Evolutionary conservation across 768 basidiomycete genomes (phyloP).

Genomic region (Coprinellus micaceus): DNA sequence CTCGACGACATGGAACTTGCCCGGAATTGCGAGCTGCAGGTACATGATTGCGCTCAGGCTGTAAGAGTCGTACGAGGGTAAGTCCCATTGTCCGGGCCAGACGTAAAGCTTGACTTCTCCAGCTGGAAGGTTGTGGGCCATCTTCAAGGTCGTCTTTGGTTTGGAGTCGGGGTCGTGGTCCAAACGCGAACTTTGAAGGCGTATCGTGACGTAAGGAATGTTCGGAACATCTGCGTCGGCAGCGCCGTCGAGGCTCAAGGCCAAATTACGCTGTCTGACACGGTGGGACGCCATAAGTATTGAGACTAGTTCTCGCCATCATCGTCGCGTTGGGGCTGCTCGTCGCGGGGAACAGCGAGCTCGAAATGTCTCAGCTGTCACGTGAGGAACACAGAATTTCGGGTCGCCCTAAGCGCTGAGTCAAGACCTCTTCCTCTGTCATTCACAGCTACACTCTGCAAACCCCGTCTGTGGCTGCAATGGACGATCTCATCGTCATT

Average conservation of each 20-base stretch:
- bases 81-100: conserved; percentile 65
- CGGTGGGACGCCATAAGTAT: too few species aligned
- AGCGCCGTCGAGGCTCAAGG: neutral
- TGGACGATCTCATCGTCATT: conserved; percentile 61
- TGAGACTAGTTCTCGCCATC: too few species aligned
- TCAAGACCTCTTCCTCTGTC: neutral
- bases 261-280: neutral
- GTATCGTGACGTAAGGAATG: neutral
- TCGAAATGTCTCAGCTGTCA: neutral
- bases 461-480: conserved; percentile 15
- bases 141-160: neutral
- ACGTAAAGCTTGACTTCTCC: conserved; percentile 46
- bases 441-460: neutral
- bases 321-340: neutral
- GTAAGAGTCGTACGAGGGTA: conserved; percentile 64
- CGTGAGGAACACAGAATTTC: neutral
- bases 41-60: conserved; percentile 65
- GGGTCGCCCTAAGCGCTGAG: neutral
- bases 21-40: conserved; percentile 66
- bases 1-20: conserved; percentile 58
- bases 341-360: neutral
- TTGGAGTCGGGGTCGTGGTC: neutral
- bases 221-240: neutral
- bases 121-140: conserved; percentile 14
- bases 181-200: neutral